Base-by-base conservation (phyloP, 2,329 filamentous ascomycete genomes). In the Penicillium psychrosexuale region DNA sequence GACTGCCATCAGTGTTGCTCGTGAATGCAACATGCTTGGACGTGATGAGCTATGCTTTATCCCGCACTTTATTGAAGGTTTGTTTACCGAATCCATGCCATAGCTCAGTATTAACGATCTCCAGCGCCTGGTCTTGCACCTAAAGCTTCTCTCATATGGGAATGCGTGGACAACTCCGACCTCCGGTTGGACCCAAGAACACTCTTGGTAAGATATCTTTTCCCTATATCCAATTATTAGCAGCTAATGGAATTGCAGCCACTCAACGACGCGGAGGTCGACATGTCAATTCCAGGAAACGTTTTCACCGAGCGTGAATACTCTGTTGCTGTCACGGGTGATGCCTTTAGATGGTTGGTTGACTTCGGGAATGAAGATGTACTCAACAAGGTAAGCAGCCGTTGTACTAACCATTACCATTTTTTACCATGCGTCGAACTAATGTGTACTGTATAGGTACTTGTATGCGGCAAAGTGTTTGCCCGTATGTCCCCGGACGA, bases 401-500 rank as follows among this genome's bases (percentile, higher is more conserved):
- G 13, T 17, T n/a, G n/a, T 17, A 24, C 33, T 44, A 5, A 39
- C 15, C 19, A 13, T 15, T 22, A 27, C 13, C 28, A 39, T 22
- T 22, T 27, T 11, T 17, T 27, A 27, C 24, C 36, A 28, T 24
- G 19, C 6, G 5, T 19, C n/a, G 45, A 37, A 30, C 49, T 54
- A 11, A 60, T 17, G 17, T 24, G 19, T 12, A 11, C 33, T 12
- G 17, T 40, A 15, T 45, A 94, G 80, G 93, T 97, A 86, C 89
- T 99, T 51, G 87, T 96, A 34, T 84, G 84, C 51, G 92, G 93
- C 27, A 93, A 94, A 72, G 91, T 99, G 1, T 99, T 96, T 73
- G 95, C 94, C 4, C 88, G 94, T 64, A 99, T 99, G 94, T 97
- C 93, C 1, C 95, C 94, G 0, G 95, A 99, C 69, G 94, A 99